Evolutionary conservation across 306 rosid species (phyloP).

Genomic region (Lagenaria siceraria): DNA sequence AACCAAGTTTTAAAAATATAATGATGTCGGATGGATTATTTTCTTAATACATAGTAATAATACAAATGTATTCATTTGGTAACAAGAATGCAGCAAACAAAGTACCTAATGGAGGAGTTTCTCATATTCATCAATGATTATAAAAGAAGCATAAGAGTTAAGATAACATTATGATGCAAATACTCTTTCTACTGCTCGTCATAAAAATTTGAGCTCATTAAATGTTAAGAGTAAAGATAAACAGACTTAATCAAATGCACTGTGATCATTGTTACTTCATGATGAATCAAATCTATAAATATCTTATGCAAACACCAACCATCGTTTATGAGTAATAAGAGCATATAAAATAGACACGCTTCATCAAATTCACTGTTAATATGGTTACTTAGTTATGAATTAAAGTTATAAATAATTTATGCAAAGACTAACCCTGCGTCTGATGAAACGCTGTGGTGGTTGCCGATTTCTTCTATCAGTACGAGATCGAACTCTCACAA

Average conservation of each 20-base stretch:
- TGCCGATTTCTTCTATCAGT: conserved; percentile 76
- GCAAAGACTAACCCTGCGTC: conserved; percentile 55
- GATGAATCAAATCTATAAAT: background rate
- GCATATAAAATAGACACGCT: background rate
- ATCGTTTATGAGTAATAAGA: conserved; percentile 7
- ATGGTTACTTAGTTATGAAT: background rate
- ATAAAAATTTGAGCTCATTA: background rate
- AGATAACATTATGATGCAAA: background rate
- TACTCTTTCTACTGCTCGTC: background rate
- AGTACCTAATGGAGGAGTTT: background rate
- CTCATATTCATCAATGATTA: background rate
- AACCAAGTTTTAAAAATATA: background rate
- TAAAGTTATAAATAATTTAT: background rate
- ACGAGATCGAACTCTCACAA: conserved; percentile 88
- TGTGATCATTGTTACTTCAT: background rate
- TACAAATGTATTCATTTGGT: no score
- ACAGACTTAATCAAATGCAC: background rate
- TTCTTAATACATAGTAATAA: background rate
- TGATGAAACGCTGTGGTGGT: conserved; percentile 72
- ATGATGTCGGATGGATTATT: background rate
- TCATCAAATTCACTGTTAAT: background rate
- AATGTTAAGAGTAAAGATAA: background rate
- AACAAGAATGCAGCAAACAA: no score
- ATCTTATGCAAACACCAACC: conserved; percentile 17
- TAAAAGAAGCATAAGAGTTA: background rate